A percentile compares a stretch with the other conserved stretches of the same genome.
Conservation (phyloP, 257 asterid species). For the Solanum chaucha region DNA sequence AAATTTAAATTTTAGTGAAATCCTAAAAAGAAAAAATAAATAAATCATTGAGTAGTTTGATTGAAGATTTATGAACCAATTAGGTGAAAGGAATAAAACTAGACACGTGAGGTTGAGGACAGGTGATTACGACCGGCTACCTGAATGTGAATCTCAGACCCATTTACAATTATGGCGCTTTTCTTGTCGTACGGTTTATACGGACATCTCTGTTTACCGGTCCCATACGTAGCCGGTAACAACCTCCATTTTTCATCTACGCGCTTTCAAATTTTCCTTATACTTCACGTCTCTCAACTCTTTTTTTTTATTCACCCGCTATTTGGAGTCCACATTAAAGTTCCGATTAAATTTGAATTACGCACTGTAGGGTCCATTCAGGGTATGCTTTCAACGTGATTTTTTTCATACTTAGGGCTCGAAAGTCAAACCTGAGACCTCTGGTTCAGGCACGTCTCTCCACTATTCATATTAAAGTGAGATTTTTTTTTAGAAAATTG, state of each 20-base stretch:
- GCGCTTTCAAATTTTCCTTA: neutral
- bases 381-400: too few species aligned
- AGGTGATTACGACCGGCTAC: conserved; percentile 12
- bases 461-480: neutral
- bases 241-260: neutral
- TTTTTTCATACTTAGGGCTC: neutral
- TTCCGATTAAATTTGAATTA: too few species aligned
- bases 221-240: conserved; percentile 15
- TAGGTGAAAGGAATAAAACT: neutral
- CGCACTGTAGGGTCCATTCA: too few species aligned
- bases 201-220: conserved; percentile 18
- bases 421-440: too few species aligned
- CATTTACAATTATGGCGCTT: conserved; percentile 8
- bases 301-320: too few species aligned
- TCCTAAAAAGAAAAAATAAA: neutral
- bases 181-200: conserved; percentile 44
- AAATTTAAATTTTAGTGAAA: neutral
- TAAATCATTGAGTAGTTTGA: neutral
- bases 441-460: neutral
- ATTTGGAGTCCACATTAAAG: too few species aligned
- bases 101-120: neutral
- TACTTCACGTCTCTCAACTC: neutral
- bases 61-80: conserved; percentile 1
- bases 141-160: conserved; percentile 21
- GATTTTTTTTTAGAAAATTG: neutral